Base-by-base conservation (phyloP, 345 rosid species). In the Salix exigua region DNA sequence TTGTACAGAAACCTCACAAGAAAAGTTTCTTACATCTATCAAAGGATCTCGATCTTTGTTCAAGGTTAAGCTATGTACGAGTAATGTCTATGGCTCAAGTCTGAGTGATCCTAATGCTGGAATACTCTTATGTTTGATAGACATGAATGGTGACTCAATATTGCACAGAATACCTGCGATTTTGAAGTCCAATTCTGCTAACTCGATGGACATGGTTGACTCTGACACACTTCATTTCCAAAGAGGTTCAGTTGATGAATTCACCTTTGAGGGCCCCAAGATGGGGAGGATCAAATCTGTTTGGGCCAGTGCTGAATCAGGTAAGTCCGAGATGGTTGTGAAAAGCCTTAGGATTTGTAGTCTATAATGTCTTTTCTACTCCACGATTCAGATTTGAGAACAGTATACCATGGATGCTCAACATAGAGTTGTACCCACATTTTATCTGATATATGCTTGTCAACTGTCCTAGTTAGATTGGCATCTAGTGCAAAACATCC, bases 261-360 rank as follows among this genome's bases (percentile, higher is more conserved):
- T 92, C 85, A 67, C 76, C 18, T 92, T 94, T 38, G 65, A 78
- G 84, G 98, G 95, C 44, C 88, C 94, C 0, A 71, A 77, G 75
- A 78, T 92, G 6, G 87, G 83, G 44, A 79, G 78, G 68, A 78
- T 91, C 80, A 86, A 80, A 86, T 94, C 97, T 77, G 75, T 94
- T 72, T 94, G 98, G 98, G 80, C 91, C 73, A 67, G 98, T 79
- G 74, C 89, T 60, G 92, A 90, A 78, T 88, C 97, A 87, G 97
- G 99, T 94, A 77, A 73, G 93, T 75, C 62, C 51, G 19, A 26
- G 63, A 46, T 58, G 2, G 13, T 79, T 67, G 25, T 64, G 37
- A 42, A 11, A 33, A 30, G 23, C 25, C 70, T 62, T 68, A 50
- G 28, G 61, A 31, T 3, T 76, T 18, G 60, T 33, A 14, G 18